Evolutionary conservation across 257 asterid species (phyloP), one percentile per base, ranked within the genome.

Genomic region (Nicotiana benthamiana): DNA sequence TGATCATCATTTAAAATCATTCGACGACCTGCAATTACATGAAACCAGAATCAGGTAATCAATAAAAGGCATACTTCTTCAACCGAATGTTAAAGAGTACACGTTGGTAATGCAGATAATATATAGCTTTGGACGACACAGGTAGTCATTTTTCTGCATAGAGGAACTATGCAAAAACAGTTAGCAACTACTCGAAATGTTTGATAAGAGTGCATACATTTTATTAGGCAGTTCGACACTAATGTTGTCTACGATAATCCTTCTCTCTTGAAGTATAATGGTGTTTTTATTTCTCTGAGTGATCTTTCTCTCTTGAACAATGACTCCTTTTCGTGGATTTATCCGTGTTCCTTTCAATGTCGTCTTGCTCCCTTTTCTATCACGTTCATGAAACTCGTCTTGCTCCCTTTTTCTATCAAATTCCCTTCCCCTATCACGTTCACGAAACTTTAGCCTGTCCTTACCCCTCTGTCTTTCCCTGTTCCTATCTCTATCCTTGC

Each of bases 231-330:
- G 27, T 24, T 68, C 85, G 85, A 88, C 76, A 87, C 87, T 68
- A 91, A 79, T 89, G 92, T 48, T 90, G 97, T 82, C 89, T 92
- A 32, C 90, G 89, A 34, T 96, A 92, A 80, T 94, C 97, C 84
- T 86, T 92, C 54, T 91, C 98, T 86, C 93, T 86, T 4, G 93
- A 89, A 32, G 94, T 83, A 82, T 92, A 84, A 83, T 92, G 92
- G 74, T 86, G 97, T 75, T 88, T 91, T 74, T 87, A 80, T 85
- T 89, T 94, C 85, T 91, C 98, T 11, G 75, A 52, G 52, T 91
- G 93, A 24, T 93, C 97, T 87, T 87, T 88, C 83, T 89, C 97
- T 84, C 94, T 88, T 11, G 96, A 90, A 40, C 90, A 97, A 80
- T 88, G 92, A 77, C 87, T 83, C 87, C 92, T 86, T 75, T 92